Conservation (phyloP, 2,329 filamentous ascomycete genomes). For the Onygena corvina region DNA sequence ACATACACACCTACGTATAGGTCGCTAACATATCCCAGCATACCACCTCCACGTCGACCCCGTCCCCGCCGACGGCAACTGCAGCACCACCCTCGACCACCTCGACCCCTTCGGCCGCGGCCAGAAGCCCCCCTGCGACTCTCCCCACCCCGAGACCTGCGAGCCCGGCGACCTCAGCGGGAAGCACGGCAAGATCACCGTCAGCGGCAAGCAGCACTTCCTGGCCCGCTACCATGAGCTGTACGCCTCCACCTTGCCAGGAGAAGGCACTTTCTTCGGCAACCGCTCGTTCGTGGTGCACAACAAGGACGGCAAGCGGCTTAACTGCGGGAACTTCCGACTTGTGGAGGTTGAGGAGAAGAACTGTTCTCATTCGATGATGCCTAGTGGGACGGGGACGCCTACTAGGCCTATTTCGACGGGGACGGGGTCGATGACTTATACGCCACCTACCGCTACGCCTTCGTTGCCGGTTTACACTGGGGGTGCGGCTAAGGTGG, state of each 20-base stretch:
- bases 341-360: conserved; percentile 6
- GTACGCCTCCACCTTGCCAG: conserved; percentile 37
- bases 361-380: too few species aligned
- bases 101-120: conserved; percentile 59
- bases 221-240: conserved; percentile 34
- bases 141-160: conserved; percentile 48
- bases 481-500: too few species aligned
- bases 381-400: neutral
- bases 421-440: neutral
- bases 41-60: conserved; percentile 62
- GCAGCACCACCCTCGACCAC: conserved; percentile 54
- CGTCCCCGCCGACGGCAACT: conserved; percentile 57
- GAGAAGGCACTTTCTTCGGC: conserved; percentile 40
- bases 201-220: conserved; percentile 24
- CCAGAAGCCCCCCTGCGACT: conserved; percentile 50
- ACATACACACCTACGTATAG: neutral
- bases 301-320: conserved; percentile 37
- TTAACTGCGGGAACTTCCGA: conserved; percentile 47
- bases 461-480: neutral
- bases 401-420: neutral
- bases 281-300: conserved; percentile 46
- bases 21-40: conserved; percentile 24
- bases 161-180: conserved; percentile 66
- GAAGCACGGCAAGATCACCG: conserved; percentile 55
- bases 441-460: neutral